These are phyloP conservation scores for Gloeostereum incarnatum DNA, from an alignment of 768 basidiomycete genomes.

Conservation along the genomic window DNA sequence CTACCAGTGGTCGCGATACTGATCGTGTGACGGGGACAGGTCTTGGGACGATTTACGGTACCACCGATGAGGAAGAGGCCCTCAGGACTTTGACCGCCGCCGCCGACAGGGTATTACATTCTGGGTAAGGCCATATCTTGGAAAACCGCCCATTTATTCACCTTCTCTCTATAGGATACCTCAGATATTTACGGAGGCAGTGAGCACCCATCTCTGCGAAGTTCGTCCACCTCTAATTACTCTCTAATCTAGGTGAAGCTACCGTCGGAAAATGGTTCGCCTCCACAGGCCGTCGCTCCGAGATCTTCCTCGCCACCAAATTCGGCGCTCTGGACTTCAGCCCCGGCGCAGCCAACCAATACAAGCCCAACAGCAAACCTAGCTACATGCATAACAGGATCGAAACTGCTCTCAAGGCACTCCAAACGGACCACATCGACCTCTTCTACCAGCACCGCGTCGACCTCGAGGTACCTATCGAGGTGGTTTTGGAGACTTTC, in stretches of 20 bases:
- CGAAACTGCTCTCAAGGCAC: constrained; percentile 18
- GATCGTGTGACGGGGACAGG: constrained; percentile 9
- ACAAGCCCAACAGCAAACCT: constrained; percentile 20
- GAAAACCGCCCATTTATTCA: too few species aligned
- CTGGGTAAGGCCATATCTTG: too few species aligned
- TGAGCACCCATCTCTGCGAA: constrained; percentile 36
- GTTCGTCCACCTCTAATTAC: constrained; percentile 9
- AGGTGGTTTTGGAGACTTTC: constrained; percentile 20
- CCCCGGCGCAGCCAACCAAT: constrained; percentile 6
- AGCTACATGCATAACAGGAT: constrained; percentile 19
- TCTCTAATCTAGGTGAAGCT: constrained; percentile 15
- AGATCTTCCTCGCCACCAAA: constrained; percentile 60
- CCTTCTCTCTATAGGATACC: too few species aligned
- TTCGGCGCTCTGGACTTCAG: constrained; percentile 15
- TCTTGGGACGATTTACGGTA: constrained; percentile 15
- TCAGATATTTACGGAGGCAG: constrained; percentile 36
- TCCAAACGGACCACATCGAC: constrained; percentile 19
- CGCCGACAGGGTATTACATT: constrained; percentile 24
- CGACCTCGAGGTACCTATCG: constrained; percentile 21
- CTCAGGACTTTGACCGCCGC: constrained; percentile 13
- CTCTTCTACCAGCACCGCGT: constrained; percentile 25
- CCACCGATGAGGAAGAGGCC: constrained; percentile 11
- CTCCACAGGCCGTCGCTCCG: constrained; percentile 35
- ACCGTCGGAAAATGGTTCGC: constrained; percentile 37
- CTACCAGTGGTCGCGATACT: not conserved